Conservation (phyloP, 148 eudicot species). For the Persicaria tinctoria region DNA sequence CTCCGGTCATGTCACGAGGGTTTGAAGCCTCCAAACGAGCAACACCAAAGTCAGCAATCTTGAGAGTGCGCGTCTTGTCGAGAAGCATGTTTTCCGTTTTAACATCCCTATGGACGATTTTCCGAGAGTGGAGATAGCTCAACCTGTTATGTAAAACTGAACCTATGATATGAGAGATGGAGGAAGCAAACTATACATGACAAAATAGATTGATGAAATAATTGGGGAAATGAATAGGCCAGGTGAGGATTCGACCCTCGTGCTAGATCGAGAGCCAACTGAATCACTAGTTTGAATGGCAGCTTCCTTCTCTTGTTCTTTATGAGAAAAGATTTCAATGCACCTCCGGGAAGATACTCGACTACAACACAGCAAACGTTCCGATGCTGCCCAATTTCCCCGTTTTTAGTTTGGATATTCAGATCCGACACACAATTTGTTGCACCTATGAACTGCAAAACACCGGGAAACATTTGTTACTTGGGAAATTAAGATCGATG, state of each 20-base stretch:
- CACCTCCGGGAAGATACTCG: conserved; percentile 86
- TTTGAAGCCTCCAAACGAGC: conserved; percentile 87
- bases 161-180: not conserved
- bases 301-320: conserved; percentile 70
- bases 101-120: conserved; percentile 87
- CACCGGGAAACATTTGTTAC: not conserved
- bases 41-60: conserved; percentile 86
- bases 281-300: conserved; percentile 68
- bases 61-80: conserved; percentile 59
- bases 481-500: no score
- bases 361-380: conserved; percentile 76
- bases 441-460: conserved; percentile 81
- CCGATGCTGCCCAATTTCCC: conserved; percentile 66
- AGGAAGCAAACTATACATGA: not conserved
- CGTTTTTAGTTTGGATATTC: conserved; percentile 62
- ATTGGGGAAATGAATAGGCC: not conserved
- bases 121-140: conserved; percentile 66
- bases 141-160: conserved; percentile 26
- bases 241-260: conserved; percentile 42
- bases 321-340: conserved; percentile 66
- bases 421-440: conserved; percentile 63
- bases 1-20: conserved; percentile 88
- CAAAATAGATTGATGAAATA: not conserved
- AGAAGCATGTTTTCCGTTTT: conserved; percentile 89
- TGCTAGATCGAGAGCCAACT: conserved; percentile 78